Evolutionary conservation across 2,329 filamentous ascomycete genomes (phyloP).

Genomic region (Penicillium rolfsii): DNA sequence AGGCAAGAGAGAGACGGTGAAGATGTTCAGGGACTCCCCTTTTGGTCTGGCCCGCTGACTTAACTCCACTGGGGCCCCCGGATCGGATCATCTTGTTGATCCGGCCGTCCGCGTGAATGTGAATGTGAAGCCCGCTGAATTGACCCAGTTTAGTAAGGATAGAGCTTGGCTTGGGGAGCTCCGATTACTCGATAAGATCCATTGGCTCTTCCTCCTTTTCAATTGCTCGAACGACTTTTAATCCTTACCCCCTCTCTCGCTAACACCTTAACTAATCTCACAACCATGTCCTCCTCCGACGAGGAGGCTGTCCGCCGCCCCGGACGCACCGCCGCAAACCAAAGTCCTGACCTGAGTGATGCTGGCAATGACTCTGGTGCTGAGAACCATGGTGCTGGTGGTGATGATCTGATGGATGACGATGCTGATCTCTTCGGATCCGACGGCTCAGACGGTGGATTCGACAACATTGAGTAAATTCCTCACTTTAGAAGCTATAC

Average conservation of each 20-base stretch:
- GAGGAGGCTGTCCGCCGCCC: conserved; percentile 44
- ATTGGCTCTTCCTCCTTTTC: background rate
- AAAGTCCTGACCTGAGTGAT: conserved; percentile 35
- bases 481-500: background rate
- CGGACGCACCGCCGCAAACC: conserved; percentile 33
- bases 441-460: conserved; percentile 47
- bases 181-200: background rate
- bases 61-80: conserved; percentile 26
- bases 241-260: background rate
- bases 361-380: conserved; percentile 29
- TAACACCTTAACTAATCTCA: background rate
- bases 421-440: conserved; percentile 53
- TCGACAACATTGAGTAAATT: conserved; percentile 42
- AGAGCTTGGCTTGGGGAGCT: background rate
- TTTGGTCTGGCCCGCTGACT: conserved; percentile 23
- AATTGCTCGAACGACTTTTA: background rate
- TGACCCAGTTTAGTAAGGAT: background rate
- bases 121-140: conserved; percentile 3
- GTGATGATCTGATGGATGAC: conserved; percentile 35
- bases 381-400: conserved; percentile 17
- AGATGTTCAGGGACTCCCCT: conserved; percentile 17
- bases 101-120: conserved; percentile 13
- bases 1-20: conserved; percentile 20
- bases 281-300: conserved; percentile 44
- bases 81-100: conserved; percentile 30